Evolutionary conservation across 352 stramenopile species (phyloP), one percentile per base, ranked within the genome.

Genomic region (Globisporangium nodosum): DNA sequence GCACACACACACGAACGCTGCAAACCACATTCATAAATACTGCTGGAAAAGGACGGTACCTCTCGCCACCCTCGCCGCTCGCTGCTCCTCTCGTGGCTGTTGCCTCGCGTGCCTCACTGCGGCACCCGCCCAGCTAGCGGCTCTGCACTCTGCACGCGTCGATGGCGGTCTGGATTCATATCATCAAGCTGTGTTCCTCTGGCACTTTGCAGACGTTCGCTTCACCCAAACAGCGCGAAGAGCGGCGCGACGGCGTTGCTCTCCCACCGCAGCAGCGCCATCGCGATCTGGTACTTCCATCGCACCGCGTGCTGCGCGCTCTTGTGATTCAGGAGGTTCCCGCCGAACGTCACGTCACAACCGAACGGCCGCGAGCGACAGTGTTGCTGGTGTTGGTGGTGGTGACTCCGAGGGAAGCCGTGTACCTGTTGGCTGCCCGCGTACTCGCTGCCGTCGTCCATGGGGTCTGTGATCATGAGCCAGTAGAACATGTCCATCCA

Each of bases 401-500:
- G 1, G 33, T 37, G 33, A 37, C 9, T 37, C 33, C 0, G 33
- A 11, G 33, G 9, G 33, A 37, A 37, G 33, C 9, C 33, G 33
- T 37, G 33, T 37, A 37, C 33, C 20, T 50, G 46, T 7, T 33
- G 15, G 45, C n/a, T 37, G 39, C 51, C 24, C 3, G 35, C 31
- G 46, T 50, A 33, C 20, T 37, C 50, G 49, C 49, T 13, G 49
- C 64, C 54, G 39, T 66, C 56, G 0, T 58, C 56, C 0, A 57
- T 63, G 24, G 78, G 74, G 55, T 91, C 77, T 1, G 80, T 87
- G 58, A 91, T 74, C 81, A 88, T 85, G 49, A 91, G 79, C 81
- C 81, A 91, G 70, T 91, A 91, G 42, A 89, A 89, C 79, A 91
- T 91, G 35, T 89, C 78, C 79, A 91, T 89, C 81, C 81, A 91